Conservation (phyloP, 2,329 filamentous ascomycete genomes). For the Lecanicillium sp. region DNA sequence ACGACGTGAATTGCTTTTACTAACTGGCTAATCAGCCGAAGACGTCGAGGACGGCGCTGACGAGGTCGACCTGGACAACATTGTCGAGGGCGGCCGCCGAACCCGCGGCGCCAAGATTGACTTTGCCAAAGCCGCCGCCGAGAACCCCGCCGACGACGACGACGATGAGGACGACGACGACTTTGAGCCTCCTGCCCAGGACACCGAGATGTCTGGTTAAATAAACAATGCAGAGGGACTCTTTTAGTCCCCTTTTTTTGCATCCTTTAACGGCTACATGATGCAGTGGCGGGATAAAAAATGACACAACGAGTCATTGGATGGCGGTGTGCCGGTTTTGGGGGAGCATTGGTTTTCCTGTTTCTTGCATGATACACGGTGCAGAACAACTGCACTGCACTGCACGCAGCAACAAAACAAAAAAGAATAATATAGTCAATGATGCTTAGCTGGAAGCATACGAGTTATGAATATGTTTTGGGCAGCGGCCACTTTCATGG, state of each 20-base stretch:
- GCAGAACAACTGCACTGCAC: too few species aligned
- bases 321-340: not conserved
- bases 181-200: constrained; percentile 57
- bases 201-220: constrained; percentile 59
- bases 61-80: constrained; percentile 86
- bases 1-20: too few species aligned
- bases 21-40: too few species aligned
- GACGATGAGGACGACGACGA: constrained; percentile 73
- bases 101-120: constrained; percentile 91
- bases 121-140: constrained; percentile 82
- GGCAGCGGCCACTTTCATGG: not conserved
- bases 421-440: not conserved
- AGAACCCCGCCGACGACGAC: constrained; percentile 68
- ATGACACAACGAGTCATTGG: not conserved
- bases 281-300: not conserved
- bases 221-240: too few species aligned
- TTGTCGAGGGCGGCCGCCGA: constrained; percentile 70
- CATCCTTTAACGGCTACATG: too few species aligned
- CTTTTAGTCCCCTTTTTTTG: too few species aligned
- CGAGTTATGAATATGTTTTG: not conserved
- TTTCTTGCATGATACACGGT: constrained; percentile 1
- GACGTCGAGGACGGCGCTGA: constrained; percentile 80
- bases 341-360: not conserved
- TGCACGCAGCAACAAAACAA: too few species aligned
- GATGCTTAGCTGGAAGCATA: not conserved